A percentile compares a stretch with the other conserved stretches of the same genome.
phyloP scores from a whole-genome alignment of 371 early-diverging fungal species.

The Apophysomyces elegans region DNA sequence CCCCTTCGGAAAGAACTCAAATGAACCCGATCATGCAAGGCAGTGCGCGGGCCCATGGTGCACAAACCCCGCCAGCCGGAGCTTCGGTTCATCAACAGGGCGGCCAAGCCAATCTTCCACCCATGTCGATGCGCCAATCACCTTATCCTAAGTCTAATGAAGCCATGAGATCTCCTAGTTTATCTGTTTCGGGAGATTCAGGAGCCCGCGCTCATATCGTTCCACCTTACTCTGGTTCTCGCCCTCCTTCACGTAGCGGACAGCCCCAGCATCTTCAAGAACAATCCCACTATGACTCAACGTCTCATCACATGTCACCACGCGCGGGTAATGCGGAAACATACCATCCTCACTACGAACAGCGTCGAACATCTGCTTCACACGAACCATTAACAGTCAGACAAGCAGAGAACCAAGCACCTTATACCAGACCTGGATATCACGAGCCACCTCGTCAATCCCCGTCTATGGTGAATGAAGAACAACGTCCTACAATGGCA shows the following conservation, averaged over 20 bases:
- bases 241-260: constrained; percentile 1
- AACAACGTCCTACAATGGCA: neutral
- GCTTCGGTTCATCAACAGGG: constrained; percentile 22
- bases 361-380: constrained; percentile 20
- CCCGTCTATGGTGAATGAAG: neutral
- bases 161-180: constrained; percentile 24
- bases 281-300: constrained; percentile 17
- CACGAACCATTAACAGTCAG: constrained; percentile 16
- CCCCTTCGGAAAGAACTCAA: constrained; percentile 56
- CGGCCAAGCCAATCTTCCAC: constrained; percentile 27
- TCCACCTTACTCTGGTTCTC: constrained; percentile 1
- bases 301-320: constrained; percentile 20
- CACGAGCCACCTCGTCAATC: constrained; percentile 1
- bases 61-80: constrained; percentile 23
- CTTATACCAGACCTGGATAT: constrained; percentile 9
- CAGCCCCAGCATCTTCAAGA: constrained; percentile 9
- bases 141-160: constrained; percentile 14
- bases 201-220: neutral
- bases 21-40: constrained; percentile 55
- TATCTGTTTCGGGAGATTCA: constrained; percentile 1
- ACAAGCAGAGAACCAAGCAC: constrained; percentile 7
- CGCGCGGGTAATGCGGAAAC: constrained; percentile 20
- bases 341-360: constrained; percentile 28
- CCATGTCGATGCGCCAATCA: constrained; percentile 33
- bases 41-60: constrained; percentile 22